These are phyloP conservation scores for Aspergillus caelatus DNA, from an alignment of 2,329 filamentous ascomycete species.

Conservation along the genomic window DNA sequence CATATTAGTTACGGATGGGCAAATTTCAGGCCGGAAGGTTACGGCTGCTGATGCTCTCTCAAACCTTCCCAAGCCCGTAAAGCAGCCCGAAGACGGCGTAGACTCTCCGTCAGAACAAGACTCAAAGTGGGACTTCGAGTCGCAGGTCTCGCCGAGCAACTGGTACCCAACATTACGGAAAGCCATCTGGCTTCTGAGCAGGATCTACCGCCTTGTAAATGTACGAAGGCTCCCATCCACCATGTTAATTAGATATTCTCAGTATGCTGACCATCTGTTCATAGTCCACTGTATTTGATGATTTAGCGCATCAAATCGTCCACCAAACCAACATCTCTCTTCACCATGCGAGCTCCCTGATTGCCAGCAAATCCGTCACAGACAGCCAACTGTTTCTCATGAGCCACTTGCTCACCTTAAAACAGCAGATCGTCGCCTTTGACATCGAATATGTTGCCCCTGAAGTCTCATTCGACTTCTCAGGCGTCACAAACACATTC, in stretches of 20 bases:
- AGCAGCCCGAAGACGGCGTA: constrained; percentile 54
- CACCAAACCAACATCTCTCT: constrained; percentile 86
- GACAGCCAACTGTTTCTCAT: constrained; percentile 92
- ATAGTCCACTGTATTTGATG: constrained; percentile 69
- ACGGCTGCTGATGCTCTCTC: constrained; percentile 43
- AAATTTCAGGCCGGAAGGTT: constrained; percentile 57
- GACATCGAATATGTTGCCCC: constrained; percentile 80
- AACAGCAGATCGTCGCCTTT: constrained; percentile 93
- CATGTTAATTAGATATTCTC: neutral
- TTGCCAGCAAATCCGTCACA: constrained; percentile 65
- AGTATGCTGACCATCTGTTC: constrained; percentile 18
- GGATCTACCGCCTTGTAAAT: constrained; percentile 71
- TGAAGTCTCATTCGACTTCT: constrained; percentile 68
- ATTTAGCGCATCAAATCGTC: constrained; percentile 78
- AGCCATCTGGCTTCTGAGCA: constrained; percentile 69
- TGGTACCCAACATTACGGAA: constrained; percentile 71
- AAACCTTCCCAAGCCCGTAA: constrained; percentile 52
- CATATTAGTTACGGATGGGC: constrained; percentile 46
- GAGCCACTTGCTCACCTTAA: constrained; percentile 90
- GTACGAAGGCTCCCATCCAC: constrained; percentile 38
- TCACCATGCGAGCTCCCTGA: constrained; percentile 71
- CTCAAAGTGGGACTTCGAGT: constrained; percentile 57
- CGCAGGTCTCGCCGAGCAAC: constrained; percentile 58
- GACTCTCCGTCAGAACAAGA: constrained; percentile 48
- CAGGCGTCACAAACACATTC: constrained; percentile 66